A percentile compares a stretch with the other conserved stretches of the same genome.
Conservation (phyloP, 805 yeast species). For the Wickerhamiella australiensis region DNA sequence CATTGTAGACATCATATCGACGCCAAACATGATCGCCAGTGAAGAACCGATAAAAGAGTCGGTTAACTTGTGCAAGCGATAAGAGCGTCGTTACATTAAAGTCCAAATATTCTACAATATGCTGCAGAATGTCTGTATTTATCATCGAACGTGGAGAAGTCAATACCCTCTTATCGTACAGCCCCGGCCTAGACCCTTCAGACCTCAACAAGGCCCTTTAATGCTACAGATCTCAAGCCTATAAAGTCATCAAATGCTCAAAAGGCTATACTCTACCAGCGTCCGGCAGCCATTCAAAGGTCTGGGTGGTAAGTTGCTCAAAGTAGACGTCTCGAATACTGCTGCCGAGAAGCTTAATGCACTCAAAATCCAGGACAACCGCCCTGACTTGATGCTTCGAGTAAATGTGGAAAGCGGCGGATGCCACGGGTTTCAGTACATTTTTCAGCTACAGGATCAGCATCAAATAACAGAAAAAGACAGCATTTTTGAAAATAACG, state of each 20-base stretch:
- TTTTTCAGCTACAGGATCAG: constrained; percentile 47
- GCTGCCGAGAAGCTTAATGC: constrained; percentile 36
- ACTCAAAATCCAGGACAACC: constrained; percentile 42
- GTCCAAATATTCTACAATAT: neutral
- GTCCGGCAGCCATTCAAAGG: constrained; percentile 18
- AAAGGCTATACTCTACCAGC: constrained; percentile 1
- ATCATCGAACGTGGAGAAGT: neutral
- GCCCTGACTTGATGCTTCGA: constrained; percentile 52
- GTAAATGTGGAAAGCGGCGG: constrained; percentile 90
- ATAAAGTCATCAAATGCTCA: neutral
- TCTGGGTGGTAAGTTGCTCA: constrained; percentile 19
- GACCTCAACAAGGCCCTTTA: neutral
- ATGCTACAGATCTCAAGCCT: neutral
- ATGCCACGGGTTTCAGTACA: constrained; percentile 94
- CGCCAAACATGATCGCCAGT: neutral
- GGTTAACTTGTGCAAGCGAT: neutral
- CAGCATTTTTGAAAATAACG: constrained; percentile 50
- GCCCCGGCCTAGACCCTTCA: neutral
- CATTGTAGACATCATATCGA: neutral
- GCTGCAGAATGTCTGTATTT: neutral
- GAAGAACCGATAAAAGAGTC: neutral
- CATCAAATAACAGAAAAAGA: constrained; percentile 28
- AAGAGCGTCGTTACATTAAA: neutral
- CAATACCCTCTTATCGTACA: too few species aligned
- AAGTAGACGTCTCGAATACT: constrained; percentile 17